Base-by-base conservation (phyloP, 805 yeast species). In the Hemisphaericaspora nanyangensis region DNA sequence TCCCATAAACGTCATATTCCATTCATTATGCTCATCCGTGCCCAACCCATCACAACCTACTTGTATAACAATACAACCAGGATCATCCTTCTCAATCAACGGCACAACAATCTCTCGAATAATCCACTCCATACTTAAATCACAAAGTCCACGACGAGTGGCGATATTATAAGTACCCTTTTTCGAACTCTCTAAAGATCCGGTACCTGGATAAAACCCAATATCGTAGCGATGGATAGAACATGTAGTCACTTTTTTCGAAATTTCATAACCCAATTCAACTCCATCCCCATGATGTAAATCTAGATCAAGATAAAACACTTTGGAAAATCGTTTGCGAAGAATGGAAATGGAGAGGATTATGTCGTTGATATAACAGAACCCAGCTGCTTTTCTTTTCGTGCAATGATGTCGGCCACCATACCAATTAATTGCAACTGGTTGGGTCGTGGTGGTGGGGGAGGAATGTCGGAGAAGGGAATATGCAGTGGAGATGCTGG, bases 241-340 rank as follows among this genome's bases (percentile, higher is more conserved):
- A 16, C 81, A 62, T 1, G 85, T 80, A 37, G 74, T 56, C 0
- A 85, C 84, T 24, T 70, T 72, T 29, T 68, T 64, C 1, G 83
- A 74, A 43, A 61, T 68, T 44, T 67, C 60, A 58, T 82, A 84
- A 0, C 88, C 87, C 2, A 65, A 61, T 36, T 81, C 82, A 5
- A 85, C 91, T 0, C 89, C 95, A 55, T 85, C 90, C 0, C 91
- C 90, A 56, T 84, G 90, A 54, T 85, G 95, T 6, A 85, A 55
- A 56, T 85, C 95, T 6, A 85, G 57, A 55, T 85, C 95, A 3
- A 85, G 55, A 49, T 85, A 85, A 50, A 79, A 61, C 1, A 85
- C 64, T 26, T 56, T 70, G 8, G 61, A 55, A 50, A 61, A 79
- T 17, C 49, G 51, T 17, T 65, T 62, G 25, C 90, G 55, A 11